Percentiles rank a stretch among this genome's conserved stretches.
Evolutionary conservation across 345 rosid species (phyloP).

Genomic region (Hirschfeldia incana): DNA sequence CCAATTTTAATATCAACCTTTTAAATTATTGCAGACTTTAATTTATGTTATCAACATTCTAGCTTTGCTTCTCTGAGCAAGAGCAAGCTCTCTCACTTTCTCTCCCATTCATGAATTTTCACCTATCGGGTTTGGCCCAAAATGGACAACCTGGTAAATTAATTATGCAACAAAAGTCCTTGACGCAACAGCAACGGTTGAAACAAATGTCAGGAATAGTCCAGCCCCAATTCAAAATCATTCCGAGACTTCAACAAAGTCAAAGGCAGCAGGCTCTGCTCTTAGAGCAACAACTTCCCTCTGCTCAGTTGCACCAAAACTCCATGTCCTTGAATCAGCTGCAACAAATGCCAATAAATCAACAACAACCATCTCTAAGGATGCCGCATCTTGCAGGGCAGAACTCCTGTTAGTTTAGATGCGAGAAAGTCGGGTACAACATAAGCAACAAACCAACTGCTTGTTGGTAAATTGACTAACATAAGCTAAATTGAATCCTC

Average conservation of each 20-base stretch:
- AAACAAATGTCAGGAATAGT: conserved; percentile 74
- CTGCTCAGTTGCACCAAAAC: conserved; percentile 74
- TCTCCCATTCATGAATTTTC: conserved; percentile 74
- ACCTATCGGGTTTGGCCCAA: conserved; percentile 66
- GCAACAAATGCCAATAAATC: conserved; percentile 42
- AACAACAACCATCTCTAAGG: conserved; percentile 42
- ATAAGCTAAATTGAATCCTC: too few species aligned
- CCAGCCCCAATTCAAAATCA: conserved; percentile 72
- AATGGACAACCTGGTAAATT: conserved; percentile 66
- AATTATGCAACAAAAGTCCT: conserved; percentile 67
- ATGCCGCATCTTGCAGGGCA: conserved; percentile 60
- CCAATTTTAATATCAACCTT: too few species aligned
- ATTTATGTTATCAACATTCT: too few species aligned
- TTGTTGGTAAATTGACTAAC: too few species aligned
- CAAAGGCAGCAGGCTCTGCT: conserved; percentile 66
- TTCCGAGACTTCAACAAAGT: conserved; percentile 62
- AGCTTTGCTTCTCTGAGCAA: too few species aligned
- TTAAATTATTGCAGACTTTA: too few species aligned
- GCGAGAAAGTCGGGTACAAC: conserved; percentile 91
- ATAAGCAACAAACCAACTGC: too few species aligned
- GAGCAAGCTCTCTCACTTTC: too few species aligned
- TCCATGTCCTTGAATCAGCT: conserved; percentile 68
- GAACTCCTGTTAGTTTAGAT: conserved; percentile 87
- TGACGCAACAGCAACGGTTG: conserved; percentile 87
- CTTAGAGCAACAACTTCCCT: conserved; percentile 58